Base-by-base conservation (phyloP, 2,329 filamentous ascomycete species). In the Fusarium pseudograminearum region DNA sequence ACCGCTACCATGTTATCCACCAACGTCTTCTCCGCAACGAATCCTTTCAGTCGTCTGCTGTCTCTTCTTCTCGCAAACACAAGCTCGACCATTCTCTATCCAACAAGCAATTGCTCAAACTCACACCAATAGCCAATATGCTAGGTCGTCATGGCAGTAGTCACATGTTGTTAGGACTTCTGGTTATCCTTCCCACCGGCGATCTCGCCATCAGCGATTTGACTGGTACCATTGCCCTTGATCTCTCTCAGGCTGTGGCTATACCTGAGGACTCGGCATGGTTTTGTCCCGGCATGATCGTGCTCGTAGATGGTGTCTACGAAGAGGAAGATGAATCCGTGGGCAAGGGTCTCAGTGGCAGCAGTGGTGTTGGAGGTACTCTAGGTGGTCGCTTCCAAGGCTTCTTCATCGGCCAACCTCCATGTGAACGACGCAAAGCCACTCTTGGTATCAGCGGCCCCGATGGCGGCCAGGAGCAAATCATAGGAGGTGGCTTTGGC, bases 271-370 rank as follows among this genome's bases (percentile, higher is more conserved):
- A 95, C 76, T 93, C 93, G 26, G 91, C 93, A 6, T 99, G 94
- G 91, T 98, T 98, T 76, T 90, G 91, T 7, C 94, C 96, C 0
- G 97, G 97, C 5, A 98, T 98, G 94, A 92, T 99, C 48, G 92
- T 98, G 5, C 86, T 99, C 0, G 89, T 98, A 1, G 96, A 99
- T 74, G 96, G 96, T 9, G 90, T 95, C n/a, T 99, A 99, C 76
- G 94, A 97, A 77, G 96, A 98, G 78, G 94, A 97, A 73, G 93
- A 94, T 65, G 87, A 90, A 67, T 90, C 88, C 22, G 82, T 85
- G 3, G 90, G 90, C 18, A 90, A 89, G 22, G 89, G 88, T 0
- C 84, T 97, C 7, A 92, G 93, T 52, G 91, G 91, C 7, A 91
- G 89, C 69, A 91, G 89, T 48, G 95, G 95, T 42, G 90, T 98